Evolutionary conservation across 805 yeast species (phyloP), one percentile per base, ranked within the genome.

Genomic region (Lachancea kluyveri): DNA sequence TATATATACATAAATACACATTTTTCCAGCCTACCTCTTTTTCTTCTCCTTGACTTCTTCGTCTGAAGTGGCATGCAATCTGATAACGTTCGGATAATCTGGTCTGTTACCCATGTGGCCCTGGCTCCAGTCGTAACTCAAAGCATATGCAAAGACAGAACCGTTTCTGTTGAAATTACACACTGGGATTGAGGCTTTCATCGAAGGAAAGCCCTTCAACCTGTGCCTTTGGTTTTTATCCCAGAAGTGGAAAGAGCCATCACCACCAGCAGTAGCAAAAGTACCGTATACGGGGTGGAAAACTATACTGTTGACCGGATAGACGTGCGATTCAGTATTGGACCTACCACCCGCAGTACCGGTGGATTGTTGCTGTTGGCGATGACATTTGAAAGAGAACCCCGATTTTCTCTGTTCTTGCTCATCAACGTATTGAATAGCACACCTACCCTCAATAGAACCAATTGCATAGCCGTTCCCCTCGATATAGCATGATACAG

Each of bases 401-500:
- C 92, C 92, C 21, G 57, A 56, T 45, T 74, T 71, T 35, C 69
- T 68, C 50, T 81, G 94, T 46, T 81, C 86, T 31, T 68, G 68
- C 15, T 85, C 95, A 48, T 84, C 94, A 33, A 90, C 76, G 55
- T 88, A 92, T 54, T 86, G 95, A 46, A 92, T 78, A 9, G 95
- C 94, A 62, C 97, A 86, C 44, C 98, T 72, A 20, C 97, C 97
- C 62, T 92, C 98, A 28, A 90, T 75, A 5, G 95, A 80, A 4
- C 95, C 97, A 29, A 92, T 62, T 1, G 95, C 96, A 59, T 72
- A 92, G 7, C 97, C 96, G 49, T 83, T 79, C 8, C 95, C 97
- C 41, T 76, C 79, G n/a, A 88, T 88, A 57, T 79, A 85, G 54
- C 97, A 90, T 9, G 81, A 64, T 1, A 92, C 68, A 2, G 80